These are phyloP conservation scores for Ensete glaucum DNA, from an alignment of 176 grass and related monocot species.

Conservation along the genomic window DNA sequence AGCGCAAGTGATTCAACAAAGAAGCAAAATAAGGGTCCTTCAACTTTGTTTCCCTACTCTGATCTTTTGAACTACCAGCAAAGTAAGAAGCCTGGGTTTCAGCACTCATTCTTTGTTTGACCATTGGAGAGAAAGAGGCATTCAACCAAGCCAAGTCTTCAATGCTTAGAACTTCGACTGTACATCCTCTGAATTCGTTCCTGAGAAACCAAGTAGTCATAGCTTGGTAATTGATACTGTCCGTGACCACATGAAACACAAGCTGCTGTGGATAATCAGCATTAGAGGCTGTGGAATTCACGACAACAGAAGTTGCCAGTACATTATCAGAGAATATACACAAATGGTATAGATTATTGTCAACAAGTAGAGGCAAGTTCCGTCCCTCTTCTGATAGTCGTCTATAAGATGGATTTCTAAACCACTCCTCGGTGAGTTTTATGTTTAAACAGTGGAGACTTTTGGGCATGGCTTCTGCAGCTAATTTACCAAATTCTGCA, in stretches of 20 bases:
- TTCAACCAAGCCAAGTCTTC: slow-evolving; percentile 8
- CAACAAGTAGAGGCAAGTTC: slow-evolving; percentile 7
- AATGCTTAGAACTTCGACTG: not conserved
- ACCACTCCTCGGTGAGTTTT: slow-evolving; percentile 18
- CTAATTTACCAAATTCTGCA: slow-evolving; percentile 14
- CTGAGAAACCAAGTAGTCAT: slow-evolving; percentile 2
- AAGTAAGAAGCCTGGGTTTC: not conserved
- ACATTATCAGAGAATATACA: slow-evolving; percentile 25
- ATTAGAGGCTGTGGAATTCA: slow-evolving; percentile 21
- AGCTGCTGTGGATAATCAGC: slow-evolving; percentile 14
- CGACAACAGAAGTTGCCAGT: slow-evolving; percentile 15
- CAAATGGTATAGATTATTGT: slow-evolving; percentile 17
- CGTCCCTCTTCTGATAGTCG: slow-evolving; percentile 1
- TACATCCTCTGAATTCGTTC: slow-evolving; percentile 11
- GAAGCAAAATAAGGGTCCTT: not conserved
- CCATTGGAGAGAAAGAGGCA: slow-evolving; percentile 1
- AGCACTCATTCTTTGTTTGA: not conserved
- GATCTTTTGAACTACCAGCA: not conserved
- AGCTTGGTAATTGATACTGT: slow-evolving; percentile 1
- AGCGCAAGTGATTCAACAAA: slow-evolving; percentile 14
- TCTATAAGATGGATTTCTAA: not conserved
- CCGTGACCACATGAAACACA: slow-evolving; percentile 14
- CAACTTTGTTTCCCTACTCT: not conserved
- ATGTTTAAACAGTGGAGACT: slow-evolving; percentile 21
- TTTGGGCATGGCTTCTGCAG: slow-evolving; percentile 19